Conservation (phyloP, 495 filamentous ascomycete genomes). For the Hypoxylon subgilvum region DNA sequence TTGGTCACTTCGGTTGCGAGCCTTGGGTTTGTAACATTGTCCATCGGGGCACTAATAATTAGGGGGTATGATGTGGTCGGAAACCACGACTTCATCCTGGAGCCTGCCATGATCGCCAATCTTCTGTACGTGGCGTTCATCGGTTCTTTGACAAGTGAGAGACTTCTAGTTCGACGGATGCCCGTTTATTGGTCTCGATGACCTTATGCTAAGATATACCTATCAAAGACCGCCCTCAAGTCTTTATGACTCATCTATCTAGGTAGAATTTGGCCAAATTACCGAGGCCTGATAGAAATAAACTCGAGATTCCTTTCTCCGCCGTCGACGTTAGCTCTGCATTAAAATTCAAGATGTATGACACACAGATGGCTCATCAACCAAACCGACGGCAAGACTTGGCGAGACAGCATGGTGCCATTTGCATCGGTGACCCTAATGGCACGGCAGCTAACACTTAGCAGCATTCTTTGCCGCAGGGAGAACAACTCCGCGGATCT, state of each 20-base stretch:
- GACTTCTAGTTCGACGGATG: background rate
- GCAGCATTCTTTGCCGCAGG: background rate
- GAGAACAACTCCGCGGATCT: slow-evolving; percentile 26
- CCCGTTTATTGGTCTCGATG: background rate
- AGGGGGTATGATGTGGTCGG: slow-evolving; percentile 48
- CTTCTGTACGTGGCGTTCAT: slow-evolving; percentile 13
- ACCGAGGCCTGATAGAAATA: background rate
- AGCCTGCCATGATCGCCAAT: slow-evolving; percentile 29
- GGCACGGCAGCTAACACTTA: background rate
- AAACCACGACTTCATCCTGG: slow-evolving; percentile 42
- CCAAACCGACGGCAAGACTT: background rate
- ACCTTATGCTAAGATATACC: background rate
- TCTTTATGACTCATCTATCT: background rate
- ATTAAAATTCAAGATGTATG: too few relatives aligned
- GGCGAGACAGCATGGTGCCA: background rate
- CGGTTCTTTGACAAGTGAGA: background rate
- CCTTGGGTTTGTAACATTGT: slow-evolving; percentile 64
- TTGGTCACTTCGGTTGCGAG: slow-evolving; percentile 69
- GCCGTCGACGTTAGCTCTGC: background rate
- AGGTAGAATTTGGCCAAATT: background rate
- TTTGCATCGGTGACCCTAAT: background rate
- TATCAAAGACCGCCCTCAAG: too few relatives aligned
- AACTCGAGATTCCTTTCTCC: background rate
- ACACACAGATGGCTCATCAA: too few relatives aligned
- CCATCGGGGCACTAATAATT: slow-evolving; percentile 75